phyloP scores from a whole-genome alignment of 2,329 filamentous ascomycete species.

The Xylaria arbuscula region DNA sequence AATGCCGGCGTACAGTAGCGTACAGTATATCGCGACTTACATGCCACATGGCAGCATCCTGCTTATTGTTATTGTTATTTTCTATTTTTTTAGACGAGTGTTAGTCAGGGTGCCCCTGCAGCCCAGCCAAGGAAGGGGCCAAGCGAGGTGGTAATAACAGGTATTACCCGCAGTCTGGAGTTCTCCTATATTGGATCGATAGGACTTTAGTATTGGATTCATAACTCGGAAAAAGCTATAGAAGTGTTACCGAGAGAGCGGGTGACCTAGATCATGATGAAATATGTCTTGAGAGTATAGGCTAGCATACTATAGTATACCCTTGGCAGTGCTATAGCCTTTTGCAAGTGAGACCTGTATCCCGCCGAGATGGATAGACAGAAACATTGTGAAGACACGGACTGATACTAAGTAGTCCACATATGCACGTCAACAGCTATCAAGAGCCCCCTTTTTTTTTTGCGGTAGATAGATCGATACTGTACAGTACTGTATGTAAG shows the following conservation, averaged over 20 bases:
- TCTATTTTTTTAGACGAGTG: too few relatives aligned
- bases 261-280: too few relatives aligned
- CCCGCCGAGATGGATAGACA: background rate
- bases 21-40: too few relatives aligned
- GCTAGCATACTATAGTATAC: too few relatives aligned
- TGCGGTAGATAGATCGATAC: background rate
- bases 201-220: background rate
- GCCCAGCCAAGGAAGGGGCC: background rate
- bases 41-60: too few relatives aligned
- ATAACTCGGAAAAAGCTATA: background rate
- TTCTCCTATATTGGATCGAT: slow-evolving; percentile 1
- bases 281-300: too few relatives aligned
- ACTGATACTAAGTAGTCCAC: background rate
- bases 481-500: slow-evolving; percentile 14
- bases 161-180: background rate
- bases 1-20: too few relatives aligned
- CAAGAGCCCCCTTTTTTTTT: background rate
- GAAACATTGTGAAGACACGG: background rate
- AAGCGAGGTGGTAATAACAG: slow-evolving; percentile 1
- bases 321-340: too few relatives aligned
- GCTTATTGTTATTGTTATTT: too few relatives aligned
- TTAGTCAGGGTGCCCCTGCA: slow-evolving; percentile 16
- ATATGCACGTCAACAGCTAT: background rate
- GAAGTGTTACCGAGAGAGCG: background rate
- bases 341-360: too few relatives aligned